Percentiles rank a stretch among this genome's conserved stretches.
These are phyloP conservation scores for Cyberlindnera euphorbiiphila DNA, from an alignment of 805 yeast genomes.

Conservation along the genomic window DNA sequence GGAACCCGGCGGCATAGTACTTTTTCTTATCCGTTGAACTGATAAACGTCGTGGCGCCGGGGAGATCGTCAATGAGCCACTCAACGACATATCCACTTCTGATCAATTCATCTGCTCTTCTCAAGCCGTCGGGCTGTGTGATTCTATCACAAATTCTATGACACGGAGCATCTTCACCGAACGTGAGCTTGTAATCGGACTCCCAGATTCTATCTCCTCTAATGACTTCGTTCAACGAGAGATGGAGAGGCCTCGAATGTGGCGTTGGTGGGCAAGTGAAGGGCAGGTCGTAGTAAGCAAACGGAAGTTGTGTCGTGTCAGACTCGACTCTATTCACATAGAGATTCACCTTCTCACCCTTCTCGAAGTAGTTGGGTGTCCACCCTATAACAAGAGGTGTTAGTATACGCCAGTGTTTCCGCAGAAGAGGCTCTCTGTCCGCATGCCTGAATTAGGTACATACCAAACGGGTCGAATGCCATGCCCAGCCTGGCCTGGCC, in stretches of 20 bases:
- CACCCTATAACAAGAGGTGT: slow-evolving; percentile 28
- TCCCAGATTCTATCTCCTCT: slow-evolving; percentile 79
- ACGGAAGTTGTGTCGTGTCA: slow-evolving; percentile 72
- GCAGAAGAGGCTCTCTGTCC: no score
- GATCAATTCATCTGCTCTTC: slow-evolving; percentile 57
- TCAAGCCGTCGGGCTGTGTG: slow-evolving; percentile 48
- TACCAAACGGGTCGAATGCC: slow-evolving; percentile 26
- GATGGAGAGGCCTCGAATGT: slow-evolving; percentile 53
- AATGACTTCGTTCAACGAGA: slow-evolving; percentile 72
- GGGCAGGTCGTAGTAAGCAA: slow-evolving; percentile 70
- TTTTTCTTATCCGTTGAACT: slow-evolving; percentile 54
- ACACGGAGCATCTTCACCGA: slow-evolving; percentile 66
- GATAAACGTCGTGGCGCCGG: slow-evolving; percentile 83
- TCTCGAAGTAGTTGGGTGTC: slow-evolving; percentile 35
- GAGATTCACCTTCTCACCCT: slow-evolving; percentile 63
- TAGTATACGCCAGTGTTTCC: no score
- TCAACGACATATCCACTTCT: slow-evolving; percentile 71
- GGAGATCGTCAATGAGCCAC: slow-evolving; percentile 80
- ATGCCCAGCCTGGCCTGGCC: slow-evolving; percentile 6
- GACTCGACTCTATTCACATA: slow-evolving; percentile 77
- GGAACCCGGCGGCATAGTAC: slow-evolving; percentile 84
- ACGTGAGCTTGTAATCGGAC: slow-evolving; percentile 61
- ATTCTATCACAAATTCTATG: slow-evolving; percentile 61
- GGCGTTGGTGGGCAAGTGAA: slow-evolving; percentile 71
- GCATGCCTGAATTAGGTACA: no score